phyloP scores from a whole-genome alignment of 2,329 filamentous ascomycete genomes.

The Podosphaera leucotricha region DNA sequence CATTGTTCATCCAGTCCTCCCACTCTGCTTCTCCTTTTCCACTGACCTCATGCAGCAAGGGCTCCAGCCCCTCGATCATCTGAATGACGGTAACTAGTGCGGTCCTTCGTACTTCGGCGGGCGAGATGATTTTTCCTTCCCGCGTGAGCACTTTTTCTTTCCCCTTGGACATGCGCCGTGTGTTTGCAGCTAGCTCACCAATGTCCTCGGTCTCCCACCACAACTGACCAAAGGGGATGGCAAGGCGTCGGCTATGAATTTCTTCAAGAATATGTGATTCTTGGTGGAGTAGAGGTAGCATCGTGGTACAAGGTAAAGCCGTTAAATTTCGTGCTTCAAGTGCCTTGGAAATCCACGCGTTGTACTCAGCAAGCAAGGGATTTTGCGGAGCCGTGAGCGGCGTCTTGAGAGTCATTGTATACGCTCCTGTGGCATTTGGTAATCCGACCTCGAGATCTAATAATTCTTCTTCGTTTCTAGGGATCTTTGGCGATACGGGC shows the following conservation, averaged over 20 bases:
- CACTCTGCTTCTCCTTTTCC: conserved; percentile 80
- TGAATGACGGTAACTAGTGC: conserved; percentile 64
- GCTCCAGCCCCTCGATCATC: conserved; percentile 67
- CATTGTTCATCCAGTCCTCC: conserved; percentile 69
- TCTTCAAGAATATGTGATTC: conserved; percentile 50
- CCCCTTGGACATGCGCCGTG: conserved; percentile 8
- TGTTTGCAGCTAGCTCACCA: conserved; percentile 33
- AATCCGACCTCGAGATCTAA: conserved; percentile 34
- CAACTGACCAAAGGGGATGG: conserved; percentile 66
- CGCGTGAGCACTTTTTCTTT: conserved; percentile 10
- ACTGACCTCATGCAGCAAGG: conserved; percentile 56
- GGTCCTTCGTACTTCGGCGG: conserved; percentile 51
- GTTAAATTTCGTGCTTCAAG: conserved; percentile 48
- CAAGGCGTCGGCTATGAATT: conserved; percentile 51
- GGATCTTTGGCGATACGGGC: conserved; percentile 29
- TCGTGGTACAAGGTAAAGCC: conserved; percentile 53
- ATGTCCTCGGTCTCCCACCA: conserved; percentile 67
- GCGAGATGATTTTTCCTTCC: conserved; percentile 25
- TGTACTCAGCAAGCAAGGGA: conserved; percentile 61
- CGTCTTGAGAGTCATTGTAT: conserved; percentile 60
- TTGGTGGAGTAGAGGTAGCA: conserved; percentile 56
- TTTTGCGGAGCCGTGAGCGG: conserved; percentile 64
- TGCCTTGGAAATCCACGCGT: conserved; percentile 55
- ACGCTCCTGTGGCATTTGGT: conserved; percentile 51
- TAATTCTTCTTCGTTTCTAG: conserved; percentile 18